Percentiles rank a stretch among this genome's conserved stretches.
These are phyloP conservation scores for Phytophthora syringae DNA, from an alignment of 352 stramenopile genomes.

Conservation along the genomic window DNA sequence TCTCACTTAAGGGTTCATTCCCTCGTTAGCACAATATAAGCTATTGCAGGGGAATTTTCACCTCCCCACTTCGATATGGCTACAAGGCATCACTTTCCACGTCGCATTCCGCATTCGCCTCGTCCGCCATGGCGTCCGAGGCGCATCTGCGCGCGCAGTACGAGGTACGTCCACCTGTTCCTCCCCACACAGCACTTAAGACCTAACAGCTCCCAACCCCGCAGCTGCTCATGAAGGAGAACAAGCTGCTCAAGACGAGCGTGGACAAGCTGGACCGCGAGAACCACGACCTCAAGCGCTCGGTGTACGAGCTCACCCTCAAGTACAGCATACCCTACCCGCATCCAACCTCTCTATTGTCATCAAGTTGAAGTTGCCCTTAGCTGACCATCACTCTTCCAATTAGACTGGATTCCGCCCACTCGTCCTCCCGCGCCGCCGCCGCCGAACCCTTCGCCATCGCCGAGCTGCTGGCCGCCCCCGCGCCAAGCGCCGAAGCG, in stretches of 20 bases:
- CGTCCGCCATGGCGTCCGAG: slow-evolving; percentile 71
- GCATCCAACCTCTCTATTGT: no score
- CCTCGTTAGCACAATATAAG: no score
- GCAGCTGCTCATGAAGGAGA: slow-evolving; percentile 83
- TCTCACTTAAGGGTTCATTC: no score
- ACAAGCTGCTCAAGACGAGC: slow-evolving; percentile 82
- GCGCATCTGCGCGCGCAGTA: slow-evolving; percentile 84
- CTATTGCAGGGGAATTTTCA: no score
- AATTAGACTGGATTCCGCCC: slow-evolving; percentile 74
- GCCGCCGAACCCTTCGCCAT: slow-evolving; percentile 74
- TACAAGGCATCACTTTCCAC: slow-evolving; percentile 10
- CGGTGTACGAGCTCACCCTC: slow-evolving; percentile 90
- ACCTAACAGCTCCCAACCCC: no score
- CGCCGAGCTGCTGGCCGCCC: slow-evolving; percentile 64
- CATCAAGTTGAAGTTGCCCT: slow-evolving; percentile 28
- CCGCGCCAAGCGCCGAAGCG: slow-evolving; percentile 38
- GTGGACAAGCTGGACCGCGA: slow-evolving; percentile 88
- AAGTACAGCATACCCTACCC: slow-evolving; percentile 56
- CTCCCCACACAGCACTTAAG: no score
- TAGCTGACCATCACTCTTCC: slow-evolving; percentile 33
- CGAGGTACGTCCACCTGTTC: slow-evolving; percentile 69
- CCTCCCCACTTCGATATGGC: slow-evolving; percentile 5
- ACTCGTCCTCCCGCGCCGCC: slow-evolving; percentile 34
- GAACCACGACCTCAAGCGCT: slow-evolving; percentile 92
- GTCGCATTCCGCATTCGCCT: neutral